These are phyloP conservation scores for Phytopythium litorale DNA, from an alignment of 352 stramenopile genomes.

Conservation along the genomic window DNA sequence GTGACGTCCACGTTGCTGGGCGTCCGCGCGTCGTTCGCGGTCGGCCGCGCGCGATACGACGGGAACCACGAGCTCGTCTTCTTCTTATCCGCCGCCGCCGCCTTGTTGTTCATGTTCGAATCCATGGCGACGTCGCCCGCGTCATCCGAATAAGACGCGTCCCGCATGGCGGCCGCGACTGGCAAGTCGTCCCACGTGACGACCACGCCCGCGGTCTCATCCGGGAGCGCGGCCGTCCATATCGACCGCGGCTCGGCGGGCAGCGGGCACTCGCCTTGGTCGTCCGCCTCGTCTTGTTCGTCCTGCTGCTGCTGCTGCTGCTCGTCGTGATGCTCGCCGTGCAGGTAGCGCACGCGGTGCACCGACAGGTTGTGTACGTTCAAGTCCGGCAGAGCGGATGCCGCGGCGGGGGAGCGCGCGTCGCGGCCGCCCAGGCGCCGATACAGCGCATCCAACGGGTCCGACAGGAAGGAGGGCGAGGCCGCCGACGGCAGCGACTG, in stretches of 20 bases:
- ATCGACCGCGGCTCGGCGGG: constrained; percentile 4
- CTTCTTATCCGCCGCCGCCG: background rate
- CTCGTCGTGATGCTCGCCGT: constrained; percentile 4
- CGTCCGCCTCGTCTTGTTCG: constrained; percentile 2
- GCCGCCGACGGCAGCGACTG: constrained; percentile 18
- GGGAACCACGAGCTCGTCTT: background rate
- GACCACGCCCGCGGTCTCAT: constrained; percentile 44
- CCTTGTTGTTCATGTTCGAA: background rate
- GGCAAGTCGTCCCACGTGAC: constrained; percentile 68
- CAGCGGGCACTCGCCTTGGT: constrained; percentile 10
- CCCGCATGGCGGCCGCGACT: constrained; percentile 15
- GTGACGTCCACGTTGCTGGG: constrained; percentile 14
- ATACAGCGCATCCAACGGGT: constrained; percentile 13
- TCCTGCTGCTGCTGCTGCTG: background rate
- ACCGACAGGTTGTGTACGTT: constrained; percentile 52
- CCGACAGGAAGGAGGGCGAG: constrained; percentile 11
- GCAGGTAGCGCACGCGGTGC: constrained; percentile 53
- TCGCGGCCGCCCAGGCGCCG: constrained; percentile 9
- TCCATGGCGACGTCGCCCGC: background rate
- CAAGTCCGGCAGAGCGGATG: constrained; percentile 25
- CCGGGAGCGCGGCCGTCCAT: constrained; percentile 9
- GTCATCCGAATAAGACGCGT: constrained; percentile 4
- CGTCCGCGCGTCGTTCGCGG: constrained; percentile 4
- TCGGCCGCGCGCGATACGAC: background rate
- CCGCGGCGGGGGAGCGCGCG: background rate